phyloP scores from a whole-genome alignment of 2,329 filamentous ascomycete genomes.

The Lachnellula cervina region DNA sequence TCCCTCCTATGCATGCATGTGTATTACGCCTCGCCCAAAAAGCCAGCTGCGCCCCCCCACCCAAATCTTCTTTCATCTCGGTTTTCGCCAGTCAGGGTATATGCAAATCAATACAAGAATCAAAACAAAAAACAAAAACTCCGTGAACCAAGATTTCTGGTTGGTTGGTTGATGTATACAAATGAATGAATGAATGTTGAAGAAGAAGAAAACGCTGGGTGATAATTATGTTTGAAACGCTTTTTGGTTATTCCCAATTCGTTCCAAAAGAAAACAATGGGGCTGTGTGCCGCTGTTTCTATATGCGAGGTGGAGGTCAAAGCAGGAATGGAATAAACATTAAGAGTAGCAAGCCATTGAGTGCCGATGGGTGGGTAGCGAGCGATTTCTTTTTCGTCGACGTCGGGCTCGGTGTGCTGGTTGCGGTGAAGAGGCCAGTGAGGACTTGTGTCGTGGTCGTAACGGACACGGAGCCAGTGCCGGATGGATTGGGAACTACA shows the following conservation, averaged over 20 bases:
- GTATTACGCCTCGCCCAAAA: not conserved
- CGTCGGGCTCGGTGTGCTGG: conserved; percentile 26
- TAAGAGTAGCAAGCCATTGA: not conserved
- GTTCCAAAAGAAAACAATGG: not conserved
- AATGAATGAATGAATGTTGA: not conserved
- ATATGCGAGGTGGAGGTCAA: not conserved
- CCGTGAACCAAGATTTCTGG: not conserved
- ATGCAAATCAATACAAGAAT: not conserved
- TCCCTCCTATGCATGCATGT: not conserved
- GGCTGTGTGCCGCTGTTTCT: not conserved
- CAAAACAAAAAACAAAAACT: not conserved
- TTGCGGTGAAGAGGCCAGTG: conserved; percentile 31
- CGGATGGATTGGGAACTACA: conserved; percentile 1
- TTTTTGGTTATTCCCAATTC: not conserved
- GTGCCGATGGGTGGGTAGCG: not conserved
- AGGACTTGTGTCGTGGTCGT: conserved; percentile 29
- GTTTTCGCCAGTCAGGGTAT: not conserved
- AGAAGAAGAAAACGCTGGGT: not conserved
- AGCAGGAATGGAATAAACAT: not conserved
- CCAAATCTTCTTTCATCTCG: not conserved
- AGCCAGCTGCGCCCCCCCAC: not conserved
- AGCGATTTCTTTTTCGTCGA: conserved; percentile 20
- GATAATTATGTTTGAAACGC: not conserved
- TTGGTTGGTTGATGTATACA: not conserved
- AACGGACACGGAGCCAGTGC: conserved; percentile 17